A percentile compares a stretch with the other conserved stretches of the same genome.
These are phyloP conservation scores for Tricholoma hemisulphureum DNA, from an alignment of 768 basidiomycete genomes.

Conservation along the genomic window DNA sequence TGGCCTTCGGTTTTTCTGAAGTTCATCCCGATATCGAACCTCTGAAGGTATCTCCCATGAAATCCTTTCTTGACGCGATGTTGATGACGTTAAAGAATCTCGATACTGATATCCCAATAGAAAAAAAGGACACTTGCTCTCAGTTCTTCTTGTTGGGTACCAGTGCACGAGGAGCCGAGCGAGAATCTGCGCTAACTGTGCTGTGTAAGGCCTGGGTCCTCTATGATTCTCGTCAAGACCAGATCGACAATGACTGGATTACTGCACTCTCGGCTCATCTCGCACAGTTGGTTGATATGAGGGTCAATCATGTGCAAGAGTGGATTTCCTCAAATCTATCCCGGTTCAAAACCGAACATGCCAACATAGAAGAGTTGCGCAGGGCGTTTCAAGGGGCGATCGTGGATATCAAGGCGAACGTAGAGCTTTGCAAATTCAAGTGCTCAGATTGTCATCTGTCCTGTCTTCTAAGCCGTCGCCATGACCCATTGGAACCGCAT, in stretches of 20 bases:
- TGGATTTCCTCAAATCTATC: slow-evolving; percentile 52
- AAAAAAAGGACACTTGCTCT: slow-evolving; percentile 34
- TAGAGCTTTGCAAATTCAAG: slow-evolving; percentile 48
- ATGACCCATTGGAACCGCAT: slow-evolving; percentile 42
- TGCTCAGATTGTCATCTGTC: slow-evolving; percentile 48
- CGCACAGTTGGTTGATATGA: slow-evolving; percentile 35
- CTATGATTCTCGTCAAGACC: slow-evolving; percentile 29
- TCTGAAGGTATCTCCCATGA: slow-evolving; percentile 41
- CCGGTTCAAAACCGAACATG: slow-evolving; percentile 44
- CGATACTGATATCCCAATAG: slow-evolving; percentile 46
- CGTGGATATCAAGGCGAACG: slow-evolving; percentile 44
- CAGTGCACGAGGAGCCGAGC: slow-evolving; percentile 8
- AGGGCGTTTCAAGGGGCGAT: slow-evolving; percentile 41
- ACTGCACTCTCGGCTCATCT: slow-evolving; percentile 38
- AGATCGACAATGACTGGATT: slow-evolving; percentile 44
- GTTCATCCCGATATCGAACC: slow-evolving; percentile 44
- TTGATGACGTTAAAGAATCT: slow-evolving; percentile 40
- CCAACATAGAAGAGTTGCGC: slow-evolving; percentile 44
- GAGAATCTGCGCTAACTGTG: slow-evolving; percentile 23
- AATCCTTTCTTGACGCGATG: not conserved
- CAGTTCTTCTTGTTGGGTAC: slow-evolving; percentile 31
- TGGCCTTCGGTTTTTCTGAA: slow-evolving; percentile 48
- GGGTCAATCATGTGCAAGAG: slow-evolving; percentile 45
- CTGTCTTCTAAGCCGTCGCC: slow-evolving; percentile 46
- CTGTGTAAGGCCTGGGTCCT: slow-evolving; percentile 30